A percentile compares a stretch with the other conserved stretches of the same genome.
Evolutionary conservation across 2,329 filamentous ascomycete species (phyloP).

Genomic region (Cladobotryum protrusum): DNA sequence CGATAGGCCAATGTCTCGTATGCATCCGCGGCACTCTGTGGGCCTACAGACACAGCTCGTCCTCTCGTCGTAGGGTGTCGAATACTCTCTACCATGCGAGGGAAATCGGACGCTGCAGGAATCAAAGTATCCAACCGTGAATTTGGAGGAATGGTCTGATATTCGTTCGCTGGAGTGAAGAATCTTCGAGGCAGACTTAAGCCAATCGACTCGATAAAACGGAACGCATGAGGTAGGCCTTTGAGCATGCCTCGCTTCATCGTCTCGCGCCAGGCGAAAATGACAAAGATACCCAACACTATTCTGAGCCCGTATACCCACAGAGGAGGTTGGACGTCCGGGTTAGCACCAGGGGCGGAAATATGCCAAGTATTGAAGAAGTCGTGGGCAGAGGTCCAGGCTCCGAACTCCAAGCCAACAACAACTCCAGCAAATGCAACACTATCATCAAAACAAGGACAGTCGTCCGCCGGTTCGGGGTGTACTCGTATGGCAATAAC

Average conservation of each 20-base stretch:
- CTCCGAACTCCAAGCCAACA: slow-evolving; percentile 74
- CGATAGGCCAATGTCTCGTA: slow-evolving; percentile 93
- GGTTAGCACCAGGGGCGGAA: slow-evolving; percentile 47
- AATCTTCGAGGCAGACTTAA: slow-evolving; percentile 80
- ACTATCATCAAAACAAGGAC: slow-evolving; percentile 94
- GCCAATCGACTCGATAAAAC: slow-evolving; percentile 72
- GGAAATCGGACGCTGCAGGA: slow-evolving; percentile 81
- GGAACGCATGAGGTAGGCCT: slow-evolving; percentile 77
- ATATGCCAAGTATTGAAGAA: slow-evolving; percentile 37
- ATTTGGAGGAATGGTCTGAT: slow-evolving; percentile 69
- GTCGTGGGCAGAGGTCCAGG: slow-evolving; percentile 71
- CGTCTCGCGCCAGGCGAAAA: slow-evolving; percentile 84
- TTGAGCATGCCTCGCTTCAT: slow-evolving; percentile 81
- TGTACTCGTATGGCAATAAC: slow-evolving; percentile 79
- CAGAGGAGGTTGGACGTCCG: slow-evolving; percentile 60
- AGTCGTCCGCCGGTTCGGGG: slow-evolving; percentile 93
- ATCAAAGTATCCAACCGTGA: slow-evolving; percentile 76
- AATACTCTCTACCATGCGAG: slow-evolving; percentile 73
- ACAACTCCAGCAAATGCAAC: slow-evolving; percentile 88
- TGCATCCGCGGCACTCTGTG: slow-evolving; percentile 91
- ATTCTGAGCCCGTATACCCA: slow-evolving; percentile 60
- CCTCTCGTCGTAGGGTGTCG: slow-evolving; percentile 64
- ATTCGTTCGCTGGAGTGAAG: slow-evolving; percentile 86
- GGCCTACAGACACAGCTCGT: slow-evolving; percentile 81
- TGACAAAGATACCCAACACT: slow-evolving; percentile 69